Base-by-base conservation (phyloP, 805 yeast genomes). In the Jamesozyma hellenica region DNA sequence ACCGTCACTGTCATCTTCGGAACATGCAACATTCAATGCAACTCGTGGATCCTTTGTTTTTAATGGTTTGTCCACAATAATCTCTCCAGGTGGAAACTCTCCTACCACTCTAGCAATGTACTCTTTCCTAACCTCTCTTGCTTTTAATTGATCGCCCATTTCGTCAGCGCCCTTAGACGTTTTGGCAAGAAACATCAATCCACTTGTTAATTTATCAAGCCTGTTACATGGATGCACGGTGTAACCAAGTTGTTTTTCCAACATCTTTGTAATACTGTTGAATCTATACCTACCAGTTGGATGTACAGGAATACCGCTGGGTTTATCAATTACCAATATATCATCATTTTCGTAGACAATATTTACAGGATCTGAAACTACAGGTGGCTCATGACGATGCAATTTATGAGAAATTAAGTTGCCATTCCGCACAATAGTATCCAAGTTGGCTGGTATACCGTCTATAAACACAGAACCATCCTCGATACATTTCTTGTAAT, bases 291-390 rank as follows among this genome's bases (percentile, higher is more conserved):
- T 64, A 0, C 97, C 97, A 0, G 96, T 81, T 3, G 98, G 97
- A 56, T 90, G 97, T 0, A 84, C 94, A 0, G 98, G 96, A 4
- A 92, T 71, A 0, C 97, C 96, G 2, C 92, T 73, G 0, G 98
- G 98, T 49, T 90, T 90, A 58, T 90, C 94, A 19, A 92, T 79
- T 3, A 83, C 94, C 5, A 90, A 67, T 16, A 86, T 57, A 35
- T 81, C 72, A 4, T 79, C 85, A 56, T 84, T 80, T 51, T 86
- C 83, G 52, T 68, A 70, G 0, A 87, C 79, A 17, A 83, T 74
- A 41, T 72, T 70, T 34, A 86, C 77, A 0, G 73, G 72, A 19
- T 64, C 52, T 42, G 61, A 38, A 43, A 80, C 60, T 4, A 87
- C 88, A 0, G 92, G 75, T 1, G 96, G 95, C 54, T 90, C 98